Evolutionary conservation across 2,329 filamentous ascomycete genomes (phyloP).

Genomic region (Cordyceps farinosa): DNA sequence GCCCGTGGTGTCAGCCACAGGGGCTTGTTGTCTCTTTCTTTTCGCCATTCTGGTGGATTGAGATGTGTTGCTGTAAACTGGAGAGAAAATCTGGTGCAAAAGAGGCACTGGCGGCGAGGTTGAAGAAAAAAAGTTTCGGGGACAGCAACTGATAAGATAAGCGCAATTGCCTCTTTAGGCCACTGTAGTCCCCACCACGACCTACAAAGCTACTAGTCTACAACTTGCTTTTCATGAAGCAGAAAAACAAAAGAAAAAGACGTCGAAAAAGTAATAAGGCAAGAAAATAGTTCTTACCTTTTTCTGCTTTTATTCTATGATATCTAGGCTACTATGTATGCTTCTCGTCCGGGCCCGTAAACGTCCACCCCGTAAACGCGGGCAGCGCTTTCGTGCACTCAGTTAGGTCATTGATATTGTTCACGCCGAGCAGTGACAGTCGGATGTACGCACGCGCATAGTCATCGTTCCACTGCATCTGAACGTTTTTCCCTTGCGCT

Average conservation of each 20-base stretch:
- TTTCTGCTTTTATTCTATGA: conserved; percentile 2
- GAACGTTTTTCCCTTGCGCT: conserved; percentile 19
- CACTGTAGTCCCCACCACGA: not conserved
- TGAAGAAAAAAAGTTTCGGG: conserved; percentile 28
- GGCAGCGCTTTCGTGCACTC: conserved; percentile 51
- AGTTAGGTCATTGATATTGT: conserved; percentile 50
- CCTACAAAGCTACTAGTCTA: not conserved
- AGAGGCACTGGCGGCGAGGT: not conserved
- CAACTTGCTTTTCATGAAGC: not conserved
- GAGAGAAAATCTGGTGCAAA: not conserved
- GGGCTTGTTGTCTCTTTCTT: conserved; percentile 43
- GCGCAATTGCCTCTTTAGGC: conserved; percentile 12
- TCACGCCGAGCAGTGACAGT: conserved; percentile 49
- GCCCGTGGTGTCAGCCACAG: conserved; percentile 23
- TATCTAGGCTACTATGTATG: conserved; percentile 13
- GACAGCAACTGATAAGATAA: conserved; percentile 33
- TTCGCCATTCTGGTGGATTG: conserved; percentile 40
- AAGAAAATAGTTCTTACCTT: conserved; percentile 5
- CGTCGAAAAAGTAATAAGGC: not conserved
- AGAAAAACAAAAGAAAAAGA: not conserved
- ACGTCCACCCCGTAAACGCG: conserved; percentile 16
- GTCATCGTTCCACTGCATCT: conserved; percentile 42
- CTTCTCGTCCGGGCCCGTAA: conserved; percentile 24
- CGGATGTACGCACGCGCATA: conserved; percentile 50
- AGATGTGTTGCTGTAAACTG: conserved; percentile 16